Base-by-base conservation (phyloP, 1,284 basidiomycete species). In the Trametes sp. region DNA sequence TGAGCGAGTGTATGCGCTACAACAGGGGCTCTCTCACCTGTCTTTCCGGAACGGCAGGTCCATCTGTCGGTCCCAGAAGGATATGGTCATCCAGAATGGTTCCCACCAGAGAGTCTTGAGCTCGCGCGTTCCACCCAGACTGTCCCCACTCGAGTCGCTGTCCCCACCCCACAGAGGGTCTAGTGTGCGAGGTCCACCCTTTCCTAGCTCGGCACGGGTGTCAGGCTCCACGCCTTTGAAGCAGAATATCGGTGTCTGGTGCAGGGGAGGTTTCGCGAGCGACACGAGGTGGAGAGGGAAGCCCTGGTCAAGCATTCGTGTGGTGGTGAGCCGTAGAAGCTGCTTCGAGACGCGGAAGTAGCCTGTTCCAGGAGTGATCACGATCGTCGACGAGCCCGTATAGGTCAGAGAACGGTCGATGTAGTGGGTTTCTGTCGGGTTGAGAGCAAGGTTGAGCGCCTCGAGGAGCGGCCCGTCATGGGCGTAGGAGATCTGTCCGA, bases 391-490 rank as follows among this genome's bases (percentile, higher is more conserved):
- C 1, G 92, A 79, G 28, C 97, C 98, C 0, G 97, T 98, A n/a
- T 96, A 83, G 9, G 92, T 94, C 6, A 99, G 81, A 50, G 98
- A 98, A 26, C 97, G 91, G 74, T 99, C 97, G 69, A 99, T 91
- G 75, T 97, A 98, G 75, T 98, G 95, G 26, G 93, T 93, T 78
- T 99, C 96, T 26, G 93, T 93, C 0, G 96, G 94, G 72, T 97
- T 98, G 21, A 98, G 84, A 1, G 90, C 93, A 56, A 99, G 84
- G 71, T 98, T 98, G 69, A 98, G 84, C 1, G 96, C 95, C 77
- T 99, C 97, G 9, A 99, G 86, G 29, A 99, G 83, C 46, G 96
- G 97, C 2, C 96, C 96, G 70, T 98, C 95, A 72, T 98, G 94
- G 0, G 98, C 96, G 74, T 89, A 89, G 0, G 92, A 92, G 41